Percentiles rank a stretch among this genome's conserved stretches.
Evolutionary conservation across 306 rosid species (phyloP).

Genomic region (Dicorynia guianensis): DNA sequence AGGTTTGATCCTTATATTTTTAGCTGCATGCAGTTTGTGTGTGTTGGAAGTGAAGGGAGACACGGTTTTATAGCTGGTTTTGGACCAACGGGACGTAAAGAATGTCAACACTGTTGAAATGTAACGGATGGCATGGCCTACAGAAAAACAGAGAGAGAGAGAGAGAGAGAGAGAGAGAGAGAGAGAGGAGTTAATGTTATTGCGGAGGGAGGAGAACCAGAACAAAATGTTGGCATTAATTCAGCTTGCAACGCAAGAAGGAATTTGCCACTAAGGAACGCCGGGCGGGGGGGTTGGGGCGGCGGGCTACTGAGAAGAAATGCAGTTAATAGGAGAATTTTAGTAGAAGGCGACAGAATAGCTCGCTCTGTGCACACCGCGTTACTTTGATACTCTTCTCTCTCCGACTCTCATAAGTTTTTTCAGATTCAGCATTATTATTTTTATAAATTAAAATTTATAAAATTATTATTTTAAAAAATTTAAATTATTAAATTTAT

Average conservation of each 20-base stretch:
- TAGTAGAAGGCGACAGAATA: too few relatives aligned
- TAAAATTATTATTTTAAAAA: too few relatives aligned
- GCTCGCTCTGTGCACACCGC: too few relatives aligned
- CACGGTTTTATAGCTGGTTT: not conserved
- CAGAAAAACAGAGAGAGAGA: not conserved
- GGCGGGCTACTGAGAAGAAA: not conserved
- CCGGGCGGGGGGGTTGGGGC: not conserved
- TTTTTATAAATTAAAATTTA: too few relatives aligned
- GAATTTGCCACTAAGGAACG: not conserved
- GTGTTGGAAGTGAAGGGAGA: not conserved
- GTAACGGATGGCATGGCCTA: not conserved
- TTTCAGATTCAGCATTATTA: too few relatives aligned
- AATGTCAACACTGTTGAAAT: not conserved
- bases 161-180: not conserved
- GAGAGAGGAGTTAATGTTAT: not conserved
- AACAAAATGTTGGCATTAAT: constrained; percentile 1
- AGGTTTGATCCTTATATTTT: not conserved
- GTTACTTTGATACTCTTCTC: too few relatives aligned
- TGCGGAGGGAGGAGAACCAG: not conserved
- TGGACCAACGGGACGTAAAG: not conserved
- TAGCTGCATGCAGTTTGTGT: not conserved
- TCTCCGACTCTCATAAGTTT: too few relatives aligned
- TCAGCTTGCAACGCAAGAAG: not conserved
- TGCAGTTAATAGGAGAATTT: not conserved
- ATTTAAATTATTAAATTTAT: too few relatives aligned